Conservation (phyloP, 768 basidiomycete genomes). For the Imleria badia region DNA sequence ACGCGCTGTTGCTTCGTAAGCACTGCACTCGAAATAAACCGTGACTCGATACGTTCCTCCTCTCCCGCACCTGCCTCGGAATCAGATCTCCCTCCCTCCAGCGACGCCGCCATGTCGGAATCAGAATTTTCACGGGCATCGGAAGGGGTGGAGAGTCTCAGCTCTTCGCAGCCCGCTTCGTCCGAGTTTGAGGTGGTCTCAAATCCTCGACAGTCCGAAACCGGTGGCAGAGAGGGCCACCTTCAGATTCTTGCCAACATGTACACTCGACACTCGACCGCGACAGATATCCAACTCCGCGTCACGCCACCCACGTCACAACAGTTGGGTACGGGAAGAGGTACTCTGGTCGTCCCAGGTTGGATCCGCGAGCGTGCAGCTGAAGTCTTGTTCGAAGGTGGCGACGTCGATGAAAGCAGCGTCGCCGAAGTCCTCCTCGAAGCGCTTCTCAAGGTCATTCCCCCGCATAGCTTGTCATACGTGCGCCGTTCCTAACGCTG, state of each 20-base stretch:
- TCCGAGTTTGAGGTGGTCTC: slow-evolving; percentile 57
- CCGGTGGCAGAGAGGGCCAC: slow-evolving; percentile 22
- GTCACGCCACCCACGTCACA: slow-evolving; percentile 67
- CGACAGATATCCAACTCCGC: slow-evolving; percentile 68
- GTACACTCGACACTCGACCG: slow-evolving; percentile 76
- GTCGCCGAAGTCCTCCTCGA: slow-evolving; percentile 81
- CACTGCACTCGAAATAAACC: slow-evolving; percentile 44
- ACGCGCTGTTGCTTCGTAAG: slow-evolving; percentile 89
- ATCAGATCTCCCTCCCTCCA: slow-evolving; percentile 43
- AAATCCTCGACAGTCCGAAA: slow-evolving; percentile 35
- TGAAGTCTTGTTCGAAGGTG: slow-evolving; percentile 87
- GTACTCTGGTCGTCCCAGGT: slow-evolving; percentile 84
- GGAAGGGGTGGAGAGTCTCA: slow-evolving; percentile 46
- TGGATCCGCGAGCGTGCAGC: slow-evolving; percentile 93
- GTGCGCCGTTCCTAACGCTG: background rate
- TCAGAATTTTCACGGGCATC: slow-evolving; percentile 62
- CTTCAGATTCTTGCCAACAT: slow-evolving; percentile 66
- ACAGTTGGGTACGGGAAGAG: slow-evolving; percentile 69
- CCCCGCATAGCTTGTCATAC: background rate
- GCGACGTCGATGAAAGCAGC: slow-evolving; percentile 85
- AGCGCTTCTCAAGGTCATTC: slow-evolving; percentile 65
- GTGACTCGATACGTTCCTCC: slow-evolving; percentile 33
- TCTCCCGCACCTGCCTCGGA: slow-evolving; percentile 35
- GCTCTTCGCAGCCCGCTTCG: slow-evolving; percentile 49
- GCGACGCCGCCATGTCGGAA: slow-evolving; percentile 63